phyloP scores from a whole-genome alignment of 1,284 basidiomycete species.

The Ceratobasidium sp. region DNA sequence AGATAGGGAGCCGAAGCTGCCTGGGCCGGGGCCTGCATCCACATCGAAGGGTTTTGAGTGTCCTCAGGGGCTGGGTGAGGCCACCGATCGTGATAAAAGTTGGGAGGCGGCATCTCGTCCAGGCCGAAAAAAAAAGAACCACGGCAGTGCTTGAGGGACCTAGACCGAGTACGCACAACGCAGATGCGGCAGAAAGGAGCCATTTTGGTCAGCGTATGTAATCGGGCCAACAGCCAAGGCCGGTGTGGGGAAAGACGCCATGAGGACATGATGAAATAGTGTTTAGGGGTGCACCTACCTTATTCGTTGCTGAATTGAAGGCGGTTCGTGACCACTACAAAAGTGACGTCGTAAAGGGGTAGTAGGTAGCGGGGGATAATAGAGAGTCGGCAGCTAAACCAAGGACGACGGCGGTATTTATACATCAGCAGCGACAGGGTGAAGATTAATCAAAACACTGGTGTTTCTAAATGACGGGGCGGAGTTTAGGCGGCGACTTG shows the following conservation, averaged over 20 bases:
- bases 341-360: constrained; percentile 4
- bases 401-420: constrained; percentile 1
- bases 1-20: constrained; percentile 24
- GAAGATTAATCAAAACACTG: constrained; percentile 37
- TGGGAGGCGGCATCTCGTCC: constrained; percentile 39
- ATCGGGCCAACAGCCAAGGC: constrained; percentile 11
- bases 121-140: constrained; percentile 38
- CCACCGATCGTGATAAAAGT: constrained; percentile 43
- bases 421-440: not conserved
- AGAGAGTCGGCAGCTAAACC: not conserved
- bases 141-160: constrained; percentile 35
- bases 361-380: not conserved
- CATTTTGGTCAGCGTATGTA: constrained; percentile 42
- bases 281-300: constrained; percentile 44
- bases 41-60: constrained; percentile 41
- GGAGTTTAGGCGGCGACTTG: constrained; percentile 25
- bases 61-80: constrained; percentile 39
- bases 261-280: constrained; percentile 41
- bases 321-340: constrained; percentile 7
- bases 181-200: constrained; percentile 36
- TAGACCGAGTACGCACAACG: constrained; percentile 33
- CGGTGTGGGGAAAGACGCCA: constrained; percentile 40
- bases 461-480: constrained; percentile 20
- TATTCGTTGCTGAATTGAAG: constrained; percentile 19
- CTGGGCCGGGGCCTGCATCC: constrained; percentile 25